These are phyloP conservation scores for Microcyclospora pomicola DNA, from an alignment of 2,329 filamentous ascomycete genomes.

Conservation along the genomic window DNA sequence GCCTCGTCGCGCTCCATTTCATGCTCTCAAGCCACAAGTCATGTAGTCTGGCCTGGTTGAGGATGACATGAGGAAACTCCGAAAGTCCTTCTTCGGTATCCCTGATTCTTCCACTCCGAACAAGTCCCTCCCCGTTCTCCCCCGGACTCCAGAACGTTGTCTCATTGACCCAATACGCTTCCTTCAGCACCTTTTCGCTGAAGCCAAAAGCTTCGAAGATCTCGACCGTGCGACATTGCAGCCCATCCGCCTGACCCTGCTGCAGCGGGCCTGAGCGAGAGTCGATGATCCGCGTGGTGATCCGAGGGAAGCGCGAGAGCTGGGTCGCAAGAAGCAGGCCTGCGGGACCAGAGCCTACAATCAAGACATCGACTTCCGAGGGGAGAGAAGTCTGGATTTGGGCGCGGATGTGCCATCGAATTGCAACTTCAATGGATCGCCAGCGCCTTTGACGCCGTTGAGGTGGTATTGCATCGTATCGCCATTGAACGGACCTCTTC, in stretches of 20 bases:
- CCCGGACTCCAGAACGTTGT: constrained; percentile 49
- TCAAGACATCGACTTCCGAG: constrained; percentile 32
- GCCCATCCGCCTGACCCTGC: constrained; percentile 36
- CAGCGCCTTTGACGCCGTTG: constrained; percentile 21
- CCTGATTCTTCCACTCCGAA: constrained; percentile 45
- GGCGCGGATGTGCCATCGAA: constrained; percentile 14
- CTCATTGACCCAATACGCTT: constrained; percentile 56
- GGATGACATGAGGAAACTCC: constrained; percentile 50
- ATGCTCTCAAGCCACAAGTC: constrained; percentile 26
- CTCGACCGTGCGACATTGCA: constrained; percentile 54
- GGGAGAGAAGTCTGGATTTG: constrained; percentile 19
- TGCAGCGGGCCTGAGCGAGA: constrained; percentile 16
- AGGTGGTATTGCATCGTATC: constrained; percentile 21
- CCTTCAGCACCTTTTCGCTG: constrained; percentile 48
- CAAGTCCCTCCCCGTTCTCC: constrained; percentile 39
- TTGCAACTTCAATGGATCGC: constrained; percentile 19
- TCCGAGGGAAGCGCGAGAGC: constrained; percentile 31
- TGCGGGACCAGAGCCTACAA: constrained; percentile 38
- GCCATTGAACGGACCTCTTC: constrained; percentile 1
- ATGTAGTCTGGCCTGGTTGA: constrained; percentile 61
- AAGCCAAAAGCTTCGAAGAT: constrained; percentile 63
- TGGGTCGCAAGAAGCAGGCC: constrained; percentile 37
- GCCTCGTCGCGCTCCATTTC: constrained; percentile 18
- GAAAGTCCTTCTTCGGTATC: constrained; percentile 50
- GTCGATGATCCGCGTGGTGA: constrained; percentile 35